These are phyloP conservation scores for Populus simonii DNA, from an alignment of 345 rosid species.

Conservation along the genomic window DNA sequence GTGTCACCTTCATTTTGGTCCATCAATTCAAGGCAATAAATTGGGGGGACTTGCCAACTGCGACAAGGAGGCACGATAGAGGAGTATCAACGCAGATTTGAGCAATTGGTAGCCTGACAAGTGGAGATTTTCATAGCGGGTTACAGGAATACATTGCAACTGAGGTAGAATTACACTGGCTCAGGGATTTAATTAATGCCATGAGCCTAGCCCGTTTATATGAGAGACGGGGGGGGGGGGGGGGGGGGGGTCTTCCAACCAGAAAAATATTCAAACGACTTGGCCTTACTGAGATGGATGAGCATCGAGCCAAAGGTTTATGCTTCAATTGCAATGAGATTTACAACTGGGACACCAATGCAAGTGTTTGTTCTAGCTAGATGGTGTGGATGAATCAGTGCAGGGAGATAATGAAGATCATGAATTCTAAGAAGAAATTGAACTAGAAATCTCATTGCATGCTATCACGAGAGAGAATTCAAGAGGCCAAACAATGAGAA, in stretches of 20 bases:
- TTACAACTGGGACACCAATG: neutral
- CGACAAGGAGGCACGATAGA: neutral
- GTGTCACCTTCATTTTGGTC: neutral
- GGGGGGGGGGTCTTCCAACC: too few relatives aligned
- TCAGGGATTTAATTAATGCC: too few relatives aligned
- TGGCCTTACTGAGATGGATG: too few relatives aligned
- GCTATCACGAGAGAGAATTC: neutral
- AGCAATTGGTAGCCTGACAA: neutral
- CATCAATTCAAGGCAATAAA: neutral
- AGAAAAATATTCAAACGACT: neutral
- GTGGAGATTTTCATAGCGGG: neutral
- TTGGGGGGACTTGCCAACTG: neutral
- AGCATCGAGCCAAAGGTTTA: neutral
- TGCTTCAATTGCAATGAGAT: neutral
- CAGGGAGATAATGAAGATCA: neutral
- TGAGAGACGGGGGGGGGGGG: too few relatives aligned
- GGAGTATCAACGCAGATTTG: neutral
- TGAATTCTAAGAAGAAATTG: neutral
- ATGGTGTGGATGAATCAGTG: neutral
- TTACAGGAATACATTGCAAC: neutral
- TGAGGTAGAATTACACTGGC: neutral
- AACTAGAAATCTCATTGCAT: neutral
- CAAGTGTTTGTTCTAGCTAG: neutral
- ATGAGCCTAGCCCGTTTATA: too few relatives aligned
- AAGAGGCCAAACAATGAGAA: too few relatives aligned